phyloP scores from a whole-genome alignment of 352 stramenopile species.

The Pythium insidiosum region DNA sequence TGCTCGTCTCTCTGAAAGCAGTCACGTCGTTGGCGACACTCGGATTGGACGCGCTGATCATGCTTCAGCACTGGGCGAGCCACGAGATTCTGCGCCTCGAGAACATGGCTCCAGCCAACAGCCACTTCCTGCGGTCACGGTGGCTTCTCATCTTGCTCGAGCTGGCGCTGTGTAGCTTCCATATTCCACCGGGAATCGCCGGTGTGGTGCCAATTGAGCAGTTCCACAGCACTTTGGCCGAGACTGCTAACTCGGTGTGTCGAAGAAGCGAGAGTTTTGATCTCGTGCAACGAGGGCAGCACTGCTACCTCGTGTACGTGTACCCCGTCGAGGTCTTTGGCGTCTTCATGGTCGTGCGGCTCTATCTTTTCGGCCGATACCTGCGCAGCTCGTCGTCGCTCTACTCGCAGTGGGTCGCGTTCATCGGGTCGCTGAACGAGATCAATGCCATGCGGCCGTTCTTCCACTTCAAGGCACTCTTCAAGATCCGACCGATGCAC shows the following conservation, averaged over 20 bases:
- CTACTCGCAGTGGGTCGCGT: conserved; percentile 72
- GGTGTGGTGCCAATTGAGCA: conserved; percentile 35
- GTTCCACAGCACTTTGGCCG: conserved; percentile 26
- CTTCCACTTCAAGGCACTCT: conserved; percentile 77
- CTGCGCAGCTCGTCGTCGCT: conserved; percentile 57
- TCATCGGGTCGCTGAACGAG: conserved; percentile 65
- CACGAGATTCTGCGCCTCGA: conserved; percentile 44
- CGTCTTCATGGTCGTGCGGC: conserved; percentile 54
- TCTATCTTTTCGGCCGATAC: conserved; percentile 65
- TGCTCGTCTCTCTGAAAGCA: conserved; percentile 30
- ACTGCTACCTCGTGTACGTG: conserved; percentile 54
- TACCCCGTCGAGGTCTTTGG: conserved; percentile 56
- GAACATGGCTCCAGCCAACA: conserved; percentile 23
- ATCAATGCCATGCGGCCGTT: conserved; percentile 69
- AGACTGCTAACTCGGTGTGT: conserved; percentile 9
- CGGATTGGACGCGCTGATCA: conserved; percentile 30
- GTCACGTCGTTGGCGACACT: conserved; percentile 24
- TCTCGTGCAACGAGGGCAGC: conserved; percentile 17
- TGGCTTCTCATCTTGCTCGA: conserved; percentile 35
- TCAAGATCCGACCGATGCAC: conserved; percentile 55
- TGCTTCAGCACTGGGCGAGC: conserved; percentile 40
- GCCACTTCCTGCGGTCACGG: conserved; percentile 19
- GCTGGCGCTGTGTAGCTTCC: conserved; percentile 52
- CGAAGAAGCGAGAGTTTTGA: conserved; percentile 17
- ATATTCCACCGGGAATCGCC: conserved; percentile 40